Evolutionary conservation across 2,329 filamentous ascomycete species (phyloP).

Genomic region (Trematosphaeria pertusa): DNA sequence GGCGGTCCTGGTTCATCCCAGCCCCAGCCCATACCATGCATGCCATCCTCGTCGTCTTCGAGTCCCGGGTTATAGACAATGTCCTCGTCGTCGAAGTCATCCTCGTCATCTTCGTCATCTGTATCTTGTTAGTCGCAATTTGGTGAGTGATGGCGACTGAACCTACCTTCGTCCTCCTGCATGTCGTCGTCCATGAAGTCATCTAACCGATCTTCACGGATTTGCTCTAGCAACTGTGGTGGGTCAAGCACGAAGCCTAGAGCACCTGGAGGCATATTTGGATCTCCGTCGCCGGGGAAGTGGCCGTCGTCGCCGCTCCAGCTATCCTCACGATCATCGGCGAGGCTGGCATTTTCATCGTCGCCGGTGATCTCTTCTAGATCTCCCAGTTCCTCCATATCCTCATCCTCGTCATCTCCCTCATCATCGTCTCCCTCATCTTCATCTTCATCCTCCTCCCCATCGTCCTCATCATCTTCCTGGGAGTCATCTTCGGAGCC

Average conservation of each 20-base stretch:
- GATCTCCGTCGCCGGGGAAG: constrained; percentile 56
- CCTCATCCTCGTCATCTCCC: constrained; percentile 55
- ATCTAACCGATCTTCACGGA: constrained; percentile 56
- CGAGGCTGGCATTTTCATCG: constrained; percentile 55
- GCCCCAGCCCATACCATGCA: constrained; percentile 55
- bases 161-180: constrained; percentile 67
- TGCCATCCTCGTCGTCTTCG: constrained; percentile 55
- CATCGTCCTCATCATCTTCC: constrained; percentile 63
- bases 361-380: constrained; percentile 57
- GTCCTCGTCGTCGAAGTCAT: constrained; percentile 72
- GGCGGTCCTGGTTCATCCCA: constrained; percentile 55
- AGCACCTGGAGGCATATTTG: constrained; percentile 57
- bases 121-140: constrained; percentile 25
- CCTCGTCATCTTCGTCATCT: constrained; percentile 65
- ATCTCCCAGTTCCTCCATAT: constrained; percentile 45
- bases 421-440: constrained; percentile 61
- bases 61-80: constrained; percentile 63
- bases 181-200: constrained; percentile 65
- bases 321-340: constrained; percentile 46
- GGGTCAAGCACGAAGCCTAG: constrained; percentile 45
- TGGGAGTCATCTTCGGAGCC: constrained; percentile 62
- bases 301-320: constrained; percentile 57
- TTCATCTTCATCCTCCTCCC: constrained; percentile 55
- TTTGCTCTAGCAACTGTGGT: constrained; percentile 48
- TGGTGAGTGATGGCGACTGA: too few species aligned